Evolutionary conservation across 208 protist species (phyloP).

Genomic region (Crithidia sp.): DNA sequence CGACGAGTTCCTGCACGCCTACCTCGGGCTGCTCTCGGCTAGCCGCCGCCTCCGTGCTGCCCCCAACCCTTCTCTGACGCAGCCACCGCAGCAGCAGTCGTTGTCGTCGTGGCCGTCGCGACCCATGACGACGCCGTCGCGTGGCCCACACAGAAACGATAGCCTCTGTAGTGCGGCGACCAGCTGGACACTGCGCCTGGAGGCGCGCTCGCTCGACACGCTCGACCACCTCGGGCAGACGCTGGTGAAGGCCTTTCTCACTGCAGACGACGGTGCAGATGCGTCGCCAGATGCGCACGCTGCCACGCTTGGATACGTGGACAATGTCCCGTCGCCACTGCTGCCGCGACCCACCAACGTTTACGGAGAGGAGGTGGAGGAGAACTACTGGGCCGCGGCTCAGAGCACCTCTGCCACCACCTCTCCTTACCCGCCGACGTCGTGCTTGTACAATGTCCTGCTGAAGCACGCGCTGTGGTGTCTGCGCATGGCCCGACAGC

Average conservation of each 20-base stretch:
- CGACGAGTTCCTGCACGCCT: constrained; percentile 72
- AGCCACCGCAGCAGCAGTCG: neutral
- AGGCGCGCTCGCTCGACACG: constrained; percentile 29
- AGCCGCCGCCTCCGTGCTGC: constrained; percentile 32
- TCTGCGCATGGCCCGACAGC: constrained; percentile 3
- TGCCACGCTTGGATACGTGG: neutral
- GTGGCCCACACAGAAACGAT: neutral
- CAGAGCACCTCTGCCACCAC: neutral
- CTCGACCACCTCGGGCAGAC: constrained; percentile 43
- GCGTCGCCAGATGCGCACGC: neutral
- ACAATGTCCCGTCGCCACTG: neutral
- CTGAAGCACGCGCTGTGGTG: constrained; percentile 42
- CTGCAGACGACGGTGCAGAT: constrained; percentile 12
- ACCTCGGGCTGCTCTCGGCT: constrained; percentile 52
- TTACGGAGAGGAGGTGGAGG: neutral
- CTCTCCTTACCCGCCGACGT: constrained; percentile 19
- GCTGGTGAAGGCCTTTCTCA: constrained; percentile 44
- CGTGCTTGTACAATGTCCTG: constrained; percentile 35
- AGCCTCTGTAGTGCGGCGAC: neutral
- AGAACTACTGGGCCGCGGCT: neutral
- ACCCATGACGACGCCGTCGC: neutral
- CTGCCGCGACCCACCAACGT: too few relatives aligned
- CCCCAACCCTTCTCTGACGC: neutral
- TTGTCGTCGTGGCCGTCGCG: neutral
- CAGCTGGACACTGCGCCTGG: neutral